phyloP scores from a whole-genome alignment of 305 asterid genomes.

The Solanum hybrid region DNA sequence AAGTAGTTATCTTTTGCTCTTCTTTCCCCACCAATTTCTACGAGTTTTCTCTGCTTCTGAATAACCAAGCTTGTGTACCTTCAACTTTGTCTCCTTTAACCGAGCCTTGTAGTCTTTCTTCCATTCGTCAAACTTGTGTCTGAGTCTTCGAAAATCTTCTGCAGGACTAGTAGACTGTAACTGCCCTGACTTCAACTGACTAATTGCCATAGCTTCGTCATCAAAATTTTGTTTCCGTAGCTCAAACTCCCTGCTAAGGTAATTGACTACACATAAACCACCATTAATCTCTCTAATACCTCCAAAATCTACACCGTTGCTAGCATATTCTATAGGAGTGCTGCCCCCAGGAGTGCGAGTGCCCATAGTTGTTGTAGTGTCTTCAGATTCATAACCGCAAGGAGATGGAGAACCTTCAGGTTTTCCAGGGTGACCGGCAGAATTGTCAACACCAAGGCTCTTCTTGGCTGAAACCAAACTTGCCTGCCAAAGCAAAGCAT shows the following conservation, averaged over 20 bases:
- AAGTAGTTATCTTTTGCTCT: conserved; percentile 25
- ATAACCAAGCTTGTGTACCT: conserved; percentile 43
- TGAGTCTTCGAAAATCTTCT: conserved; percentile 58
- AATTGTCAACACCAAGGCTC: conserved; percentile 37
- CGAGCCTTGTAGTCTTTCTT: conserved; percentile 66
- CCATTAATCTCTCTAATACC: conserved; percentile 32
- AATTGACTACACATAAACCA: conserved; percentile 34
- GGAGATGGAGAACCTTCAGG: conserved; percentile 41
- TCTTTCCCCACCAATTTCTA: conserved; percentile 83
- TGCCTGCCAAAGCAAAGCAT: conserved; percentile 32
- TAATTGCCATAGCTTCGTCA: conserved; percentile 44
- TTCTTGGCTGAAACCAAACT: conserved; percentile 70
- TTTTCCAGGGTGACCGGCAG: conserved; percentile 8
- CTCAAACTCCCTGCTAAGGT: conserved; percentile 70
- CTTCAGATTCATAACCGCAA: conserved; percentile 56
- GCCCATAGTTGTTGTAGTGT: conserved; percentile 39
- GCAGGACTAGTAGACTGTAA: conserved; percentile 23
- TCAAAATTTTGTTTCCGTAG: conserved; percentile 54
- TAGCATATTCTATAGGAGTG: conserved; percentile 41
- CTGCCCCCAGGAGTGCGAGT: conserved; percentile 48
- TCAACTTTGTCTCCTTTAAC: conserved; percentile 57
- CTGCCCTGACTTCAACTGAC: conserved; percentile 42
- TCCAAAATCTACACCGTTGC: conserved; percentile 27
- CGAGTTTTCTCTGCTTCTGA: conserved; percentile 39
- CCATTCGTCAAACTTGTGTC: conserved; percentile 55